Evolutionary conservation across 352 stramenopile genomes (phyloP).

Genomic region (Pythium oligandrum): DNA sequence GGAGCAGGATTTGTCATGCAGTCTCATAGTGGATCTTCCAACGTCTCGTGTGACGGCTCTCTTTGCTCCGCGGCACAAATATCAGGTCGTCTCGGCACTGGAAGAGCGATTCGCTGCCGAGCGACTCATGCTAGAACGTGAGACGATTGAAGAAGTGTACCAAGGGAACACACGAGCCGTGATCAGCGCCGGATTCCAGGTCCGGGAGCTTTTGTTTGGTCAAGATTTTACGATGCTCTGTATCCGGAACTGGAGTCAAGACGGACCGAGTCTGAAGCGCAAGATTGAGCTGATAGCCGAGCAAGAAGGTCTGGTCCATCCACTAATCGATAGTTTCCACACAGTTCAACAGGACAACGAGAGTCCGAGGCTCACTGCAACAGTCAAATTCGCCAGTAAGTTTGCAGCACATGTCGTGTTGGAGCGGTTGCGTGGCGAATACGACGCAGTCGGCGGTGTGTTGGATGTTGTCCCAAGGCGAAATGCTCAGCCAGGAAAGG

Average conservation of each 20-base stretch:
- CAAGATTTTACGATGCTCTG: conserved; percentile 13
- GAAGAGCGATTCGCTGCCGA: not conserved
- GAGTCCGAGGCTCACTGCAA: conserved; percentile 4
- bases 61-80: conserved; percentile 14
- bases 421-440: conserved; percentile 14
- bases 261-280: too few relatives aligned
- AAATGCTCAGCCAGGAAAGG: conserved; percentile 1
- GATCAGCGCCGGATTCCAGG: conserved; percentile 14
- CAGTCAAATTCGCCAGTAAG: conserved; percentile 15
- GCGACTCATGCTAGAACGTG: not conserved
- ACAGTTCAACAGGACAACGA: not conserved
- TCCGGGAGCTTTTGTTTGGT: conserved; percentile 16
- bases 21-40: conserved; percentile 12
- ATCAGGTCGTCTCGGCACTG: conserved; percentile 5
- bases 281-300: too few relatives aligned
- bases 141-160: conserved; percentile 18
- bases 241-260: too few relatives aligned
- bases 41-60: conserved; percentile 6
- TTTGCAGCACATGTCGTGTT: conserved; percentile 8
- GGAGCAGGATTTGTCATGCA: conserved; percentile 7
- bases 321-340: too few relatives aligned
- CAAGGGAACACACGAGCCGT: conserved; percentile 16
- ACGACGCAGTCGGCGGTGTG: conserved; percentile 2
- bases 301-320: too few relatives aligned
- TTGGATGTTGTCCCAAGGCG: conserved; percentile 8